Conservation (phyloP, 2,329 filamentous ascomycete genomes). For the Aspergillus fischeri region DNA sequence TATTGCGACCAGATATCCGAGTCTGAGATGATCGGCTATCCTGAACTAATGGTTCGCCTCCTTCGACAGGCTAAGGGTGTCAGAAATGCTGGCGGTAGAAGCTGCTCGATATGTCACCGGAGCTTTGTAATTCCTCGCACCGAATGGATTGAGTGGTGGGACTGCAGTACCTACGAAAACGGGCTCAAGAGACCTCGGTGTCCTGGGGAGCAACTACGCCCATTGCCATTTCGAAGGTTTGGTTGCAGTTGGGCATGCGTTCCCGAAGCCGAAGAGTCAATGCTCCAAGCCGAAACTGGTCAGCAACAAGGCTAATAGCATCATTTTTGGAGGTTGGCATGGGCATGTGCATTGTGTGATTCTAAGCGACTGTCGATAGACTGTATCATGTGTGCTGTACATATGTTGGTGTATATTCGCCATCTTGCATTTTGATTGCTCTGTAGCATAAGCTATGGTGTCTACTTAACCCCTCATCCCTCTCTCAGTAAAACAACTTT, state of each 20-base stretch:
- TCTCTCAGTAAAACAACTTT: too few relatives aligned
- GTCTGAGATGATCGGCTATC: slow-evolving; percentile 31
- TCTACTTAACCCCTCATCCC: too few relatives aligned
- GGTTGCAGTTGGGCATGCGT: slow-evolving; percentile 41
- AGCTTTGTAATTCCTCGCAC: slow-evolving; percentile 40
- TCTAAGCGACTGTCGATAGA: not conserved
- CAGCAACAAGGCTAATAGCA: not conserved
- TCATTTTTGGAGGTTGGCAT: not conserved
- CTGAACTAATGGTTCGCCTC: slow-evolving; percentile 31
- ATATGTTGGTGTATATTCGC: not conserved
- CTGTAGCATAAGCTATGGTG: too few relatives aligned
- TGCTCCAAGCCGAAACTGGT: not conserved
- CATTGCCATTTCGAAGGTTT: slow-evolving; percentile 38
- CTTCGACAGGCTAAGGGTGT: slow-evolving; percentile 33
- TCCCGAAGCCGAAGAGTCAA: slow-evolving; percentile 10
- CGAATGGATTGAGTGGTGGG: slow-evolving; percentile 46
- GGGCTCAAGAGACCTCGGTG: slow-evolving; percentile 30
- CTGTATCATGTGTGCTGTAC: not conserved
- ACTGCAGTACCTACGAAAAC: slow-evolving; percentile 37
- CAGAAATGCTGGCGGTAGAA: slow-evolving; percentile 33
- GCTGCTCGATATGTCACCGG: slow-evolving; percentile 39
- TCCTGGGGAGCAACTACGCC: slow-evolving; percentile 29
- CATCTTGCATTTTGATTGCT: not conserved
- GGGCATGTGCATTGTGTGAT: not conserved
- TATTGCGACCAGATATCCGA: slow-evolving; percentile 35